These are phyloP conservation scores for Monosporascus sp. DNA, from an alignment of 2,329 filamentous ascomycete genomes.

Conservation along the genomic window DNA sequence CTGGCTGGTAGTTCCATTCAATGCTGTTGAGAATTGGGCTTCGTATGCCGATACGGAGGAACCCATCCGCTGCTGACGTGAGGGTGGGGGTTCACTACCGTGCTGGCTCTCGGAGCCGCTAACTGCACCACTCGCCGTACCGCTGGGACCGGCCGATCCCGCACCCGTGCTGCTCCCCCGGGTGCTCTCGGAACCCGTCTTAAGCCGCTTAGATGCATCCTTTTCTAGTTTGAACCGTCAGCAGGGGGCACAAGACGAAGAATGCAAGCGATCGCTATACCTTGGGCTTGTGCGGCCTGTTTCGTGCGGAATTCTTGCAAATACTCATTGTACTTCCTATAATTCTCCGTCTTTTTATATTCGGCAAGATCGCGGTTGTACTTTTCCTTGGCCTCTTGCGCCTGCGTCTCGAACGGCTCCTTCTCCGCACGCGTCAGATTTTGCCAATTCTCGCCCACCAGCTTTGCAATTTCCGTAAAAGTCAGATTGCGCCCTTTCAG, in stretches of 20 bases:
- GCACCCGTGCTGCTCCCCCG: conserved; percentile 36
- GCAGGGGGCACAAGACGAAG: conserved; percentile 1
- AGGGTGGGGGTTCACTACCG: conserved; percentile 43
- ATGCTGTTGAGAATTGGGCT: conserved; percentile 37
- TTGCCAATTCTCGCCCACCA: conserved; percentile 80
- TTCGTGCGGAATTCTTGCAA: conserved; percentile 73
- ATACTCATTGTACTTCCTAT: conserved; percentile 65
- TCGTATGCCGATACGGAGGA: conserved; percentile 43
- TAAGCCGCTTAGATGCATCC: conserved; percentile 45
- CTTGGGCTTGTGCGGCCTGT: conserved; percentile 54
- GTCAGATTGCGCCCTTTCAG: conserved; percentile 70
- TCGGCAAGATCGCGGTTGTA: conserved; percentile 67
- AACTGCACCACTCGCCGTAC: conserved; percentile 33
- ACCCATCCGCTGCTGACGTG: conserved; percentile 41
- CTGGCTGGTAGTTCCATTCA: conserved; percentile 29
- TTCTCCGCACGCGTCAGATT: conserved; percentile 61
- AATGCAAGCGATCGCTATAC: conserved; percentile 28
- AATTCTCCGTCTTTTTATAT: conserved; percentile 73
- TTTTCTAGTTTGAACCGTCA: conserved; percentile 31
- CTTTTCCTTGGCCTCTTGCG: conserved; percentile 67
- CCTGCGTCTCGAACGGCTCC: conserved; percentile 67
- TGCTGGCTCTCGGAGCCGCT: conserved; percentile 43
- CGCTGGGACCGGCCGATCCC: conserved; percentile 35
- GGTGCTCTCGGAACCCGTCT: conserved; percentile 35
- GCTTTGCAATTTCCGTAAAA: conserved; percentile 78